Percentiles rank a stretch among this genome's conserved stretches.
Evolutionary conservation across 2,329 filamentous ascomycete genomes (phyloP).

Genomic region (Beauveria sp.): DNA sequence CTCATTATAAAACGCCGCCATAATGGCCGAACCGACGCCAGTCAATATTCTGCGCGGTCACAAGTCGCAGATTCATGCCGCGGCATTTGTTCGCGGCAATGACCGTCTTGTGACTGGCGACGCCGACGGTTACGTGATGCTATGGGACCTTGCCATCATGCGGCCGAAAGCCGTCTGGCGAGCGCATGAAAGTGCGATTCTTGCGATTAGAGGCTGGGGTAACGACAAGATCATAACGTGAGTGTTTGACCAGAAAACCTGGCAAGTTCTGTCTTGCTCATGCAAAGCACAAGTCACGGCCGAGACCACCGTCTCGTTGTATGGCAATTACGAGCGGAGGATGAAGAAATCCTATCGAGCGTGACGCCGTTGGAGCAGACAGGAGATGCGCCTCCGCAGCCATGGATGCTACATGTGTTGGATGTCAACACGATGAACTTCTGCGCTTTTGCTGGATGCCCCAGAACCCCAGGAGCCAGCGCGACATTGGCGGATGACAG

Average conservation of each 20-base stretch:
- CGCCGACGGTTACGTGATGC: constrained; percentile 78
- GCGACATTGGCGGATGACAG: not conserved
- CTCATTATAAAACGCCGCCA: not conserved
- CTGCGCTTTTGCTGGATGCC: constrained; percentile 68
- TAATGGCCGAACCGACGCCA: constrained; percentile 27
- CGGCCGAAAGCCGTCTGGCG: constrained; percentile 79
- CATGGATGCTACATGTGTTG: constrained; percentile 80
- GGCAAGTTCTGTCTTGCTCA: not conserved
- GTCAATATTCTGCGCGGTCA: constrained; percentile 76
- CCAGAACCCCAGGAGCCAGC: constrained; percentile 18
- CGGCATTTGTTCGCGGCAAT: constrained; percentile 66
- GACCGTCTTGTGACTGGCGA: constrained; percentile 77
- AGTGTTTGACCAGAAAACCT: constrained; percentile 25
- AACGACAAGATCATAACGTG: constrained; percentile 76
- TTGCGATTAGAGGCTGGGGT: constrained; percentile 67
- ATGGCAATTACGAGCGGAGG: constrained; percentile 62
- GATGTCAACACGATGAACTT: constrained; percentile 94
- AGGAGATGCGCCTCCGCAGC: constrained; percentile 46
- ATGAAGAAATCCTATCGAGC: constrained; percentile 59
- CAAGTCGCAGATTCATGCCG: constrained; percentile 67
- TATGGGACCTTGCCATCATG: constrained; percentile 80
- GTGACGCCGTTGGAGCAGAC: constrained; percentile 62
- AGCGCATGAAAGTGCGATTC: constrained; percentile 69
- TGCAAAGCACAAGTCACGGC: constrained; percentile 61
- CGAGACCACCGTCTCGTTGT: constrained; percentile 80